A percentile compares a stretch with the other conserved stretches of the same genome.
Evolutionary conservation across 805 yeast species (phyloP).

Genomic region (Myxozyma monticola): DNA sequence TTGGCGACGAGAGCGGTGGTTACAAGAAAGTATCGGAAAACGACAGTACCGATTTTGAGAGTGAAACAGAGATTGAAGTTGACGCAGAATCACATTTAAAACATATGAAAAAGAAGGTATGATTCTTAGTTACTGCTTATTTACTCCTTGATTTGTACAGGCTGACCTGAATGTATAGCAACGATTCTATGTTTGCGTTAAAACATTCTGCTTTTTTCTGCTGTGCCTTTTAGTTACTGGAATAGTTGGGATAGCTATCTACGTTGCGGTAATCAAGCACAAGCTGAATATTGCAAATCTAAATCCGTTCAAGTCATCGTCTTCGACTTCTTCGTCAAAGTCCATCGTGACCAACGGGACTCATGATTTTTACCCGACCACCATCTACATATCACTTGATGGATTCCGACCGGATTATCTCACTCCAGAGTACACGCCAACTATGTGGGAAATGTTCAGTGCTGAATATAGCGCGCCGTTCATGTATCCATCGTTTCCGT

Average conservation of each 20-base stretch:
- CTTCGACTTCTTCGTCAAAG: slow-evolving; percentile 4
- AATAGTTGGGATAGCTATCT: slow-evolving; percentile 22
- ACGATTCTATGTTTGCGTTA: slow-evolving; percentile 17
- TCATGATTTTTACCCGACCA: slow-evolving; percentile 70
- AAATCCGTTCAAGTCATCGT: slow-evolving; percentile 9
- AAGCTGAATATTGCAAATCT: slow-evolving; percentile 7
- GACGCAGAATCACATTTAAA: slow-evolving; percentile 30
- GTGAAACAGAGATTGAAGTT: slow-evolving; percentile 23
- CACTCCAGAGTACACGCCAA: slow-evolving; percentile 65
- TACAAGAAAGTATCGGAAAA: slow-evolving; percentile 8
- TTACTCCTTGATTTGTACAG: background rate
- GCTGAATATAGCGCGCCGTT: slow-evolving; percentile 64
- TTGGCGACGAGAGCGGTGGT: slow-evolving; percentile 2
- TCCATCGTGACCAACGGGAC: slow-evolving; percentile 57
- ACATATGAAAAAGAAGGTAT: slow-evolving; percentile 19
- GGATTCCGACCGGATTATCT: slow-evolving; percentile 92
- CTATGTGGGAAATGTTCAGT: slow-evolving; percentile 52
- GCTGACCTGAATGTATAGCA: slow-evolving; percentile 3
- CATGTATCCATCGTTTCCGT: slow-evolving; percentile 84
- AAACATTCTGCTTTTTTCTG: slow-evolving; percentile 14
- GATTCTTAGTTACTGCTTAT: background rate
- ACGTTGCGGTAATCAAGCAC: slow-evolving; percentile 19
- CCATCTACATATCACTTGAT: slow-evolving; percentile 76
- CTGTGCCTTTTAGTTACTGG: slow-evolving; percentile 4
- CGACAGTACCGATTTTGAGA: slow-evolving; percentile 2